Base-by-base conservation (phyloP, 179 eudicot genomes). In the Actinidia polygama region DNA sequence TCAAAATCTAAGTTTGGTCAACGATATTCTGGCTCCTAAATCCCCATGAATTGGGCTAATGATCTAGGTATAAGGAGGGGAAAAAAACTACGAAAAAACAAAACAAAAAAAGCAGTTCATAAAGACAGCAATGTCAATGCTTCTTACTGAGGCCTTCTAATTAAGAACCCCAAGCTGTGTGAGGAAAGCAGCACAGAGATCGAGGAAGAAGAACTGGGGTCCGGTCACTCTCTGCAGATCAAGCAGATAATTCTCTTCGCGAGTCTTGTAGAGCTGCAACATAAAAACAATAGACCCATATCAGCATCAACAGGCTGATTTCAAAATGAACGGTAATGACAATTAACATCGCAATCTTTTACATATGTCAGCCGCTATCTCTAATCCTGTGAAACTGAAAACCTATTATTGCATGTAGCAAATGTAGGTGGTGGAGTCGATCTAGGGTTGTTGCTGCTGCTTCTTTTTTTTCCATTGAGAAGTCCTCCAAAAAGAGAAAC, bases 161-260 rank as follows among this genome's bases (percentile, higher is more conserved):
- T 47, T 53, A 71, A 82, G 84, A 62, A 63, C 84, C 63, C 87
- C 87, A 26, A 85, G 81, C 81, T 85, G 87, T 73, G 68, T 44
- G 4, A 85, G 79, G 82, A 87, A 85, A 78, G 84, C 81, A 53
- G 93, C 87, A 62, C 93, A 90, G 76, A 90, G 83, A 70, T 90
- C 91, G 67, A 90, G 80, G 86, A 90, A 90, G 66, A 90, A 81
- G 67, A 90, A 84, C 47, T 83, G 88, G 3, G 91, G 87, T 11
- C 93, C 93, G 8, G 49, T 85, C 26, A 90, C 84, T 78, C 91
- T 86, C 84, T 90, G 93, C 71, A 90, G 74, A 82, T 90, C 93
- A 75, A 90, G 91, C 77, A 90, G 80, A 76, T 89, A 90, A 80
- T 83, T 86, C 3, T 86, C 91, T 10, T 86, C 91, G 18, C 82